Evolutionary conservation across 768 basidiomycete species (phyloP).

Genomic region (Trichaptum fuscoviolaceum): DNA sequence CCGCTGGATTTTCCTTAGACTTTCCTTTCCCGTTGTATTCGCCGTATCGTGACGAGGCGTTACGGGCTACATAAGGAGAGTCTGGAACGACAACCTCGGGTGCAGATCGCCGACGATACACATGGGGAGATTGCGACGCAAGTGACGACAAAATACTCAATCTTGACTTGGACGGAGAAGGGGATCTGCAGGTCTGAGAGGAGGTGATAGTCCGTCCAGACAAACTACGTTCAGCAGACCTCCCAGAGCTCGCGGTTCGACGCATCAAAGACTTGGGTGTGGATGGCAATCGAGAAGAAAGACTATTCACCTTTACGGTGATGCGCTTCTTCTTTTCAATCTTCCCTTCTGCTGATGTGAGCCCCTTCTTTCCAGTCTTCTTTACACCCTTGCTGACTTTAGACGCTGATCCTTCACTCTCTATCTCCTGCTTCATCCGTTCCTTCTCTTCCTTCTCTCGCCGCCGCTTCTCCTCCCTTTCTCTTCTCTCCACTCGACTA

Average conservation of each 20-base stretch:
- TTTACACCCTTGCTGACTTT: neutral
- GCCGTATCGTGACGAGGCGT: neutral
- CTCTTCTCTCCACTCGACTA: constrained; percentile 31
- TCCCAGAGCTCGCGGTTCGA: neutral
- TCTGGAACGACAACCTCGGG: neutral
- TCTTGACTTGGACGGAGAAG: neutral
- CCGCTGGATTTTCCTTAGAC: neutral
- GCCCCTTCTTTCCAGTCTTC: neutral
- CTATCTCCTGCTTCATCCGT: constrained; percentile 4
- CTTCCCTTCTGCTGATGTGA: neutral
- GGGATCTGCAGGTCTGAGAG: neutral
- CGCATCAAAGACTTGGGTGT: neutral
- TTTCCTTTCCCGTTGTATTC: neutral
- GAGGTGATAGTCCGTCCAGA: neutral
- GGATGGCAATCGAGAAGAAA: neutral
- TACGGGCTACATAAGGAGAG: neutral
- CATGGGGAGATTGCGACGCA: neutral
- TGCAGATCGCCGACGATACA: neutral
- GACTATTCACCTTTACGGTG: neutral
- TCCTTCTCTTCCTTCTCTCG: neutral
- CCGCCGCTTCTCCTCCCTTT: constrained; percentile 42
- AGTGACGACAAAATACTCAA: neutral
- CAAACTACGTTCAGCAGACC: neutral
- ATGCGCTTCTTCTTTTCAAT: neutral
- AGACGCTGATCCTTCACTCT: neutral